Evolutionary conservation across 2,329 filamentous ascomycete genomes (phyloP).

Genomic region (Huntiella omanensis): DNA sequence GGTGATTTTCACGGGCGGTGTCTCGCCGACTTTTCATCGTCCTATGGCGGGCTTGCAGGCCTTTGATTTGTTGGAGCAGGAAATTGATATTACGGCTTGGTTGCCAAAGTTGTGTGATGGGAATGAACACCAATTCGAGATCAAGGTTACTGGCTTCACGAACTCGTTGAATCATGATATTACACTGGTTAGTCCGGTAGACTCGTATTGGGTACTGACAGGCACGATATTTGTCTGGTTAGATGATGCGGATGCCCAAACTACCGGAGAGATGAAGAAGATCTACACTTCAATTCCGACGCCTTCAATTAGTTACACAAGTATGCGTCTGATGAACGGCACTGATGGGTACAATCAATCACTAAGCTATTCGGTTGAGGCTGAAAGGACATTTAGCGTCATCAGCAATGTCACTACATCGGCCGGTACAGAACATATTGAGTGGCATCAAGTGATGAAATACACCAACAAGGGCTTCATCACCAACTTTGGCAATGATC

Average conservation of each 20-base stretch:
- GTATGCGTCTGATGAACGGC: conserved; percentile 18
- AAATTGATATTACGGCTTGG: conserved; percentile 68
- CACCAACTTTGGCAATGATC: conserved; percentile 19
- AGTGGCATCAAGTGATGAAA: conserved; percentile 40
- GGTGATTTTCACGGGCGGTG: conserved; percentile 63
- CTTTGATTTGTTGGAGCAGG: conserved; percentile 60
- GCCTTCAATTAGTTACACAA: conserved; percentile 15
- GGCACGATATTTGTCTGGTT: conserved; percentile 71
- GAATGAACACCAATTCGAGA: conserved; percentile 43
- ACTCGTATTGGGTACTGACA: conserved; percentile 50
- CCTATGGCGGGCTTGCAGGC: conserved; percentile 63
- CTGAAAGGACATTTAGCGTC: conserved; percentile 35
- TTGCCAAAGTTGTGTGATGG: conserved; percentile 51
- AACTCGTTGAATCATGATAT: conserved; percentile 28
- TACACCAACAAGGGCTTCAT: conserved; percentile 34
- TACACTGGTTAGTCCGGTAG: conserved; percentile 22
- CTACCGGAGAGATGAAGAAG: conserved; percentile 23
- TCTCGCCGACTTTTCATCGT: conserved; percentile 58
- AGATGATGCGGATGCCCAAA: conserved; percentile 30
- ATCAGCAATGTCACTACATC: conserved; percentile 23
- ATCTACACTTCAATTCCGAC: conserved; percentile 10
- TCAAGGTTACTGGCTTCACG: conserved; percentile 46
- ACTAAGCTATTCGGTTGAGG: conserved; percentile 37
- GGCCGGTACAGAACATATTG: conserved; percentile 14
- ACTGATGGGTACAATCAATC: conserved; percentile 36